phyloP scores from a whole-genome alignment of 306 rosid species.

The Castanopsis chinensis region DNA sequence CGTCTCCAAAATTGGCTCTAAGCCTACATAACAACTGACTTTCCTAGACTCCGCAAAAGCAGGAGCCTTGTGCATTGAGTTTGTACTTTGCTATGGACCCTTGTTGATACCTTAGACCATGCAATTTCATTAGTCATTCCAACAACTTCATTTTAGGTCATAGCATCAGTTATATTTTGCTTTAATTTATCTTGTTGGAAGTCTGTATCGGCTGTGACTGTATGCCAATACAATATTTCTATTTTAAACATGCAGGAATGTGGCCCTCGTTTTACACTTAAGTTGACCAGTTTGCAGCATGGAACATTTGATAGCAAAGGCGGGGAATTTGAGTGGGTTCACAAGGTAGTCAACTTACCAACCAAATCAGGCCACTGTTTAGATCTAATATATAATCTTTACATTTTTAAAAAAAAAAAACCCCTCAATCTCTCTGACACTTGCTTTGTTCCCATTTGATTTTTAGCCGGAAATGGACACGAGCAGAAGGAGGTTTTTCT shows the following conservation, averaged over 20 bases:
- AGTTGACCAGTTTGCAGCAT: conserved; percentile 75
- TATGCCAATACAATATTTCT: neutral
- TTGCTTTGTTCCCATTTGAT: conserved; percentile 20
- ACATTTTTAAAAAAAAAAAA: neutral
- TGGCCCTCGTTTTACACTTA: conserved; percentile 92
- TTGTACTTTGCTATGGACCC: neutral
- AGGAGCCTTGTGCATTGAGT: no score
- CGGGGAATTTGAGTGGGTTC: conserved; percentile 98
- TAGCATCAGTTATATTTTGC: no score
- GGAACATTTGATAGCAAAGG: conserved; percentile 86
- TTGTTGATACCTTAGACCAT: neutral
- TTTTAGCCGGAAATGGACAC: conserved; percentile 94
- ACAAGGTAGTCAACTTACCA: conserved; percentile 61
- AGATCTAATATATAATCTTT: neutral
- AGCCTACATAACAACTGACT: no score
- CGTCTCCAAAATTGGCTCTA: no score
- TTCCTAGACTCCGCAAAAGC: no score
- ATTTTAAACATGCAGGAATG: conserved; percentile 63
- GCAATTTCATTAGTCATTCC: neutral
- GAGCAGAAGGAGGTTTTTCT: conserved; percentile 94
- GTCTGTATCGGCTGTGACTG: neutral
- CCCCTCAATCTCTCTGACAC: neutral
- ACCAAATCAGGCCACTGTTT: neutral
- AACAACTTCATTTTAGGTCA: neutral
- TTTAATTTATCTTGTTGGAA: no score